phyloP scores from a whole-genome alignment of 768 basidiomycete species.

The Basidioascus undulatus region DNA sequence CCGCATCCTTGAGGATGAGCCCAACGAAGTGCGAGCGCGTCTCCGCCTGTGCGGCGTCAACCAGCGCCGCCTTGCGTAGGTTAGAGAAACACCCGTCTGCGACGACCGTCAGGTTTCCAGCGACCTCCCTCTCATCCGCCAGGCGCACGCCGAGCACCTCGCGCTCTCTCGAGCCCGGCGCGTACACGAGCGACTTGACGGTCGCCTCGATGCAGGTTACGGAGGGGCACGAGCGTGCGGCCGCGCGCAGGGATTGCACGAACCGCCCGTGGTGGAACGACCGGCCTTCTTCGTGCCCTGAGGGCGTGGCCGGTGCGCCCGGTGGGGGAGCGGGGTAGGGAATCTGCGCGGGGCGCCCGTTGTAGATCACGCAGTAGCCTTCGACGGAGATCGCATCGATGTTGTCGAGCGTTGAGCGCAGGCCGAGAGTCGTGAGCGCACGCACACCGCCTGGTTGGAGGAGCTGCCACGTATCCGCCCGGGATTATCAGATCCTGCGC shows the following conservation, averaged over 20 bases:
- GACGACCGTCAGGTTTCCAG: constrained; percentile 56
- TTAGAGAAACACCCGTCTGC: constrained; percentile 93
- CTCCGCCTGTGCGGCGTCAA: constrained; percentile 24
- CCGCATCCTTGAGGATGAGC: constrained; percentile 50
- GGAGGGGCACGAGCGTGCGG: constrained; percentile 32
- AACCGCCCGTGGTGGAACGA: constrained; percentile 89
- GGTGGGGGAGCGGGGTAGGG: constrained; percentile 85
- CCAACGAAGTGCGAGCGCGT: constrained; percentile 58
- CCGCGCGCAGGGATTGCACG: constrained; percentile 48
- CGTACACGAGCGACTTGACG: constrained; percentile 40
- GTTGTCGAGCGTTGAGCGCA: constrained; percentile 50
- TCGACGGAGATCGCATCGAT: constrained; percentile 62
- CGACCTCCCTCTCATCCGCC: background rate
- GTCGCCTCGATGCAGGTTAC: constrained; percentile 72
- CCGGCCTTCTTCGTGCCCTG: constrained; percentile 28
- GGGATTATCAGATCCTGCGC: too few species aligned
- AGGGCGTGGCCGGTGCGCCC: background rate
- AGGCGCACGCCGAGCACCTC: constrained; percentile 42
- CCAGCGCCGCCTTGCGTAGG: constrained; percentile 36
- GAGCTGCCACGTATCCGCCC: too few species aligned
- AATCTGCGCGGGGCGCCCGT: constrained; percentile 46
- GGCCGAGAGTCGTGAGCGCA: constrained; percentile 49
- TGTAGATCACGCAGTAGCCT: constrained; percentile 63
- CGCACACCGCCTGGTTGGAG: constrained; percentile 77
- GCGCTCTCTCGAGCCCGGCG: too few species aligned